These are phyloP conservation scores for Murraya paniculata DNA, from an alignment of 345 rosid species.

Conservation along the genomic window DNA sequence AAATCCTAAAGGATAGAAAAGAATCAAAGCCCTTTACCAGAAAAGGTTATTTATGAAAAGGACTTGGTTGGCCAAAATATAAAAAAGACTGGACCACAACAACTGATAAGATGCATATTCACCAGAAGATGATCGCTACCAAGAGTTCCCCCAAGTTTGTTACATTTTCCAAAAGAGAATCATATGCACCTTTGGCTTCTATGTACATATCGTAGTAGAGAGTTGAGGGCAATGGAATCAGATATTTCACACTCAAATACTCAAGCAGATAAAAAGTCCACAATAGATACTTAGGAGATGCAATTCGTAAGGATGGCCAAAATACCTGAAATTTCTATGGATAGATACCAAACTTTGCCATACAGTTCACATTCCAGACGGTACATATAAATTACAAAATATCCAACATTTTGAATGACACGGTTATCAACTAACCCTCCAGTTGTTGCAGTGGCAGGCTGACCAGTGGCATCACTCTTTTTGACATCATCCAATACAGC, in stretches of 20 bases:
- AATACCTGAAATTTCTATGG: not conserved
- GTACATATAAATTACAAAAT: not conserved
- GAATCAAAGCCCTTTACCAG: not conserved
- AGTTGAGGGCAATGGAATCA: not conserved
- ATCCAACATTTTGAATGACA: not conserved
- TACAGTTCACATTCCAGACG: not conserved
- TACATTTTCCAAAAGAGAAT: not conserved
- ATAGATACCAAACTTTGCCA: not conserved
- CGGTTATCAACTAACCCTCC: slow-evolving; percentile 75
- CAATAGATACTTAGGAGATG: slow-evolving; percentile 3
- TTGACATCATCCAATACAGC: slow-evolving; percentile 76
- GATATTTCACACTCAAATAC: not conserved
- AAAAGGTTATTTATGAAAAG: not conserved
- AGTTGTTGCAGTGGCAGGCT: slow-evolving; percentile 90
- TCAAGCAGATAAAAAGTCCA: not conserved
- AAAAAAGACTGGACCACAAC: too few relatives aligned
- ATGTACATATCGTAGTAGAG: not conserved
- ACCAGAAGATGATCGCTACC: not conserved
- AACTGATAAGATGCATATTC: not conserved
- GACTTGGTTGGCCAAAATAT: too few relatives aligned
- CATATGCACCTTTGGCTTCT: not conserved
- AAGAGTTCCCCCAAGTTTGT: not conserved
- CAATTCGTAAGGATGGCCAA: not conserved
- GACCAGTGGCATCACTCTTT: slow-evolving; percentile 85
- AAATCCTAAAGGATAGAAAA: not conserved